These are phyloP conservation scores for Spiraea crenata DNA, from an alignment of 331 rosid genomes.

Conservation along the genomic window DNA sequence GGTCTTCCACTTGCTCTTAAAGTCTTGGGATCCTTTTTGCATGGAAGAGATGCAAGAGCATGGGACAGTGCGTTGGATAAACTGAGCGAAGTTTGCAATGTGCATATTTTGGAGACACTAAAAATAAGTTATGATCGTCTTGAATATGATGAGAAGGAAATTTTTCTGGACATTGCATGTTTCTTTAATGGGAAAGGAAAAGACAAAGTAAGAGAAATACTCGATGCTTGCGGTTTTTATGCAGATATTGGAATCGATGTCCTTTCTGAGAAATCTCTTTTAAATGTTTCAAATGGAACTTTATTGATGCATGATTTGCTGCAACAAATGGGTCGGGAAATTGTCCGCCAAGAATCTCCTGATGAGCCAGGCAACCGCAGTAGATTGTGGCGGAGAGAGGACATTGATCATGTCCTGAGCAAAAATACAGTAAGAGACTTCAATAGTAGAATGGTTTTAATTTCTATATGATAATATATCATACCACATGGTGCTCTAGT, in stretches of 20 bases:
- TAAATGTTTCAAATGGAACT: background rate
- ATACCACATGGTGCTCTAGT: background rate
- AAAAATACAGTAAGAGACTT: background rate
- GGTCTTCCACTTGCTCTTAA: constrained; percentile 26
- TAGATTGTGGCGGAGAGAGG: constrained; percentile 1
- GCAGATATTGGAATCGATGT: background rate
- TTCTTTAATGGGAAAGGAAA: background rate
- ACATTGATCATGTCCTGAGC: background rate
- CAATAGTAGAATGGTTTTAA: background rate
- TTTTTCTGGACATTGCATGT: constrained; percentile 30
- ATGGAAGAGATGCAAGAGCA: background rate
- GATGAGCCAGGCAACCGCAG: constrained; percentile 12
- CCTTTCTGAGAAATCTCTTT: constrained; percentile 13
- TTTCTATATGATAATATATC: background rate
- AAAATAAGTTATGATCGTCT: constrained; percentile 26
- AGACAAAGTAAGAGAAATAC: background rate
- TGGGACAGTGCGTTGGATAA: constrained; percentile 5
- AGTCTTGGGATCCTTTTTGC: constrained; percentile 1
- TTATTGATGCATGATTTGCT: constrained; percentile 1
- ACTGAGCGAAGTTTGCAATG: background rate
- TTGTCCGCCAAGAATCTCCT: constrained; percentile 2
- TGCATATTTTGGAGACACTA: background rate
- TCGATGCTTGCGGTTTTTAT: background rate
- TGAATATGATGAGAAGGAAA: background rate
- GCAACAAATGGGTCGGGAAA: background rate